These are phyloP conservation scores for Phytophthora agathidicida DNA, from an alignment of 352 stramenopile species.

Conservation along the genomic window DNA sequence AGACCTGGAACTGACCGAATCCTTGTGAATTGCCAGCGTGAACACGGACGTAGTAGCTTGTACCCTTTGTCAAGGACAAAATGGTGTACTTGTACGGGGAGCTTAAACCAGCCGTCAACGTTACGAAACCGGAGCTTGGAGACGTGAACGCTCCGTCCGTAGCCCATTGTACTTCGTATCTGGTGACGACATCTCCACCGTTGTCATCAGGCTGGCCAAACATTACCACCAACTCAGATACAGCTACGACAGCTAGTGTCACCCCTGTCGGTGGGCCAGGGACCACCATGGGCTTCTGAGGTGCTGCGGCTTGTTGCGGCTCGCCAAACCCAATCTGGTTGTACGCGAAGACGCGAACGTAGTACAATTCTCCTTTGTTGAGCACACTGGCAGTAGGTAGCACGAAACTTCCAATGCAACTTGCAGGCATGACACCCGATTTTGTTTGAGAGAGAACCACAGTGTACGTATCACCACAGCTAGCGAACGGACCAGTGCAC, in stretches of 20 bases:
- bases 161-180: conserved; percentile 95
- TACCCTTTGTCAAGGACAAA: conserved; percentile 64
- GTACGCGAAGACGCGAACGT: conserved; percentile 94
- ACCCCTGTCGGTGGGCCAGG: conserved; percentile 72
- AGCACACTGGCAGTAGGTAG: conserved; percentile 75
- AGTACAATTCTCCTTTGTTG: conserved; percentile 92
- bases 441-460: conserved; percentile 68
- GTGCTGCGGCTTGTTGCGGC: conserved; percentile 50
- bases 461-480: conserved; percentile 38
- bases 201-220: conserved; percentile 89
- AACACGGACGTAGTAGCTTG: conserved; percentile 78
- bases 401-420: conserved; percentile 83
- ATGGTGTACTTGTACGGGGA: conserved; percentile 68
- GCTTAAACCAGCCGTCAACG: conserved; percentile 57
- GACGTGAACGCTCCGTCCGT: conserved; percentile 74
- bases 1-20: conserved; percentile 80
- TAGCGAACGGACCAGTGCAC: conserved; percentile 22
- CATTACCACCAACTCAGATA: conserved; percentile 89
- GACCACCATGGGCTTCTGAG: conserved; percentile 85
- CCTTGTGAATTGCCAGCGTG: conserved; percentile 75
- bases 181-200: conserved; percentile 85
- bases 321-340: conserved; percentile 94
- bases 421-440: conserved; percentile 67
- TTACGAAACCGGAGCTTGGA: conserved; percentile 41
- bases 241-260: conserved; percentile 66